A percentile compares a stretch with the other conserved stretches of the same genome.
Evolutionary conservation across 2,329 filamentous ascomycete species (phyloP).

Genomic region (Aspergillus sclerotialis): DNA sequence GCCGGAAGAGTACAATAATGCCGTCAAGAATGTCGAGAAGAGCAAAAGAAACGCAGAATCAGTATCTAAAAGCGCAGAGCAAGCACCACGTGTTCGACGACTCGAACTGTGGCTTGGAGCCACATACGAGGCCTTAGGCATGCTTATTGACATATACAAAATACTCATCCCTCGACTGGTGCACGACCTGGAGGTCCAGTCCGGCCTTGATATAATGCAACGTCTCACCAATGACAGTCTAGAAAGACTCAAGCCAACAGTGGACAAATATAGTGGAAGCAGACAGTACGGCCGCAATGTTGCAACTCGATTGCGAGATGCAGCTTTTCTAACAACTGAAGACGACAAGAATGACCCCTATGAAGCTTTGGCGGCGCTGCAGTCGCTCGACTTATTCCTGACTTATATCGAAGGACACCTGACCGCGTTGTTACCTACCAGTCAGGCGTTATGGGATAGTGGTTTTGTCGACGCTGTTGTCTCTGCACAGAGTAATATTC

Average conservation of each 20-base stretch:
- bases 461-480: constrained; percentile 22
- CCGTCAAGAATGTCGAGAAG: constrained; percentile 9
- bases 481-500: constrained; percentile 12
- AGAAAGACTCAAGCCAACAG: constrained; percentile 13
- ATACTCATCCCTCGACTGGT: constrained; percentile 5
- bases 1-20: constrained; percentile 18
- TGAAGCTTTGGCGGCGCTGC: constrained; percentile 21
- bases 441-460: constrained; percentile 29
- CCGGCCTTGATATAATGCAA: constrained; percentile 21
- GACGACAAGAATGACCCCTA: constrained; percentile 6
- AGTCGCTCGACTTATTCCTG: constrained; percentile 26
- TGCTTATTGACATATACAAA: constrained; percentile 4
- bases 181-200: constrained; percentile 23
- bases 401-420: constrained; percentile 24
- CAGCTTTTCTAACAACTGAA: constrained; percentile 18
- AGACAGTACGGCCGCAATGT: constrained; percentile 13
- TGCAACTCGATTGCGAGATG: constrained; percentile 16
- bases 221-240: constrained; percentile 17
- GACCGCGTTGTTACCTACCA: constrained; percentile 20
- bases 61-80: not conserved
- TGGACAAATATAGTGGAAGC: constrained; percentile 21
- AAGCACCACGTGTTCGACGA: constrained; percentile 13
- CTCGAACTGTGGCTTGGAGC: constrained; percentile 29
- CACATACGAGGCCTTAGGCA: constrained; percentile 18
- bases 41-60: not conserved